Evolutionary conservation across 2,329 filamentous ascomycete genomes (phyloP), one percentile per base, ranked within the genome.

Genomic region (Macrophomina pseudophaseolina): DNA sequence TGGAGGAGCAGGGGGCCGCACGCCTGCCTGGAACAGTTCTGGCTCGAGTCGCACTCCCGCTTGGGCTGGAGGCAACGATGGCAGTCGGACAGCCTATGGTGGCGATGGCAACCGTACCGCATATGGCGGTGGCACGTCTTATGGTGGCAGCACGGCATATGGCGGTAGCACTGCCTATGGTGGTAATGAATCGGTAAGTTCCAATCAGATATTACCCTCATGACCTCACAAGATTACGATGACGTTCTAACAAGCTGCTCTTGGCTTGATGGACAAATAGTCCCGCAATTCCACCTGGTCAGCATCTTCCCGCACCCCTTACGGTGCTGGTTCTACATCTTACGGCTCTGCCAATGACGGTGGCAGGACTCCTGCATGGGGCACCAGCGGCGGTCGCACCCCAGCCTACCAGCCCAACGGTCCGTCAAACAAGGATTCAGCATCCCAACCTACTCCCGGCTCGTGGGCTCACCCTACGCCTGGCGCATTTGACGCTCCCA

Each of bases 321-420:
- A 91, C 63, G 88, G 90, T 64, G 94, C 91, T 82, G 65, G 54
- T n/a, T 90, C 90, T 68, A 85, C 78, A 74, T 18, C 74, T 74
- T 40, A 75, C 71, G 16, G 88, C 69, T 30, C 9, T 44, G 68
- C 68, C 23, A 91, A 85, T 65, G 84, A 86, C 66, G 90, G 90
- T 7, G 89, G 87, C n/a, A 90, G 94, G 77, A 96, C 93, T 0
- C 93, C 93, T 3, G 89, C 87, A 67, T 73, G 76, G 14, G 74
- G 74, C 65, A 71, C 75, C 30, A 75, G 72, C 52, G 70, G 70
- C 18, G 69, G 74, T 30, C 72, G 73, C 56, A 66, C 77, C n/a
- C 74, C 73, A 30, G 73, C 73, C 4, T 79, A 78, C 66, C 74
- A 76, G 3, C 28, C 75, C 75, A 12, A 78, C 75, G 67, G 4